These are phyloP conservation scores for Aspergillus kassunensis DNA, from an alignment of 495 filamentous ascomycete genomes.

Conservation along the genomic window DNA sequence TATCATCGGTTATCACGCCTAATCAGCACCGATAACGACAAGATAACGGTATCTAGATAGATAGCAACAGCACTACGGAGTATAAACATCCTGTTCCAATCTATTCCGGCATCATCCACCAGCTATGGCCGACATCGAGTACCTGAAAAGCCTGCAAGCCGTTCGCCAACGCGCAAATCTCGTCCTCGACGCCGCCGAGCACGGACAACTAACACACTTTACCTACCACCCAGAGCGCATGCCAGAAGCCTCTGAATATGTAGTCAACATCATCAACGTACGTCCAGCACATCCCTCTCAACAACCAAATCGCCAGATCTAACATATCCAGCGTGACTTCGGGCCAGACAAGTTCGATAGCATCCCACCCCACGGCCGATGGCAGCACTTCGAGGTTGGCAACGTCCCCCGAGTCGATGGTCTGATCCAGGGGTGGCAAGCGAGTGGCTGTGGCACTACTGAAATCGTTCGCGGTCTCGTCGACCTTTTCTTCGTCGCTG, in stretches of 20 bases:
- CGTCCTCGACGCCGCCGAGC: conserved; percentile 28
- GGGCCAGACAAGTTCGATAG: conserved; percentile 46
- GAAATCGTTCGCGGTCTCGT: conserved; percentile 74
- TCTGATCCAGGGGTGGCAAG: conserved; percentile 63
- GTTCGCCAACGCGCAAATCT: conserved; percentile 30
- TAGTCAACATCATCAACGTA: conserved; percentile 31
- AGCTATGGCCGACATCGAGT: conserved; percentile 24
- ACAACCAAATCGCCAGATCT: not conserved
- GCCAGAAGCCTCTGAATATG: conserved; percentile 26
- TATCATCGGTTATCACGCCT: no score
- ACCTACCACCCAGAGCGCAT: conserved; percentile 26
- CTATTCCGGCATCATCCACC: no score
- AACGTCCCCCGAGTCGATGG: conserved; percentile 68
- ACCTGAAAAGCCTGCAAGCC: conserved; percentile 31
- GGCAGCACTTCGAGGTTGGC: conserved; percentile 86
- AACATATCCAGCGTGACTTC: conserved; percentile 53
- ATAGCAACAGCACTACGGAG: no score
- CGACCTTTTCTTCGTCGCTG: conserved; percentile 85
- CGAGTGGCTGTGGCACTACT: conserved; percentile 53
- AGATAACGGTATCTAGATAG: no score
- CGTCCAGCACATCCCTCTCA: no score
- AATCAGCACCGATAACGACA: no score
- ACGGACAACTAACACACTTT: conserved; percentile 29
- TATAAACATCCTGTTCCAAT: no score
- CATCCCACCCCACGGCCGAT: conserved; percentile 72